A percentile compares a stretch with the other conserved stretches of the same genome.
phyloP scores from a whole-genome alignment of 768 basidiomycete genomes.

The Leccinum pellstonianum region DNA sequence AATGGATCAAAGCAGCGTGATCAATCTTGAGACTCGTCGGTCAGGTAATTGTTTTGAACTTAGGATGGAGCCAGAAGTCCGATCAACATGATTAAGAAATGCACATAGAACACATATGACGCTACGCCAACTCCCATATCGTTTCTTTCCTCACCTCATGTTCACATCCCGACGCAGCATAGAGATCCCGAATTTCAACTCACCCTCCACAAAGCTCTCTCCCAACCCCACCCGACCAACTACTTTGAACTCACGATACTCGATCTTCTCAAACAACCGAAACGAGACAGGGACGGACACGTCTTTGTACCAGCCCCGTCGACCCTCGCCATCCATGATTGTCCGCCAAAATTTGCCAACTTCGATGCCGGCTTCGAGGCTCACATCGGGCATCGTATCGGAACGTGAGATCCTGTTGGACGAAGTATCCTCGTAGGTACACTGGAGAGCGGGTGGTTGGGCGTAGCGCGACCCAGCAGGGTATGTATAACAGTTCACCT shows the following conservation, averaged over 20 bases:
- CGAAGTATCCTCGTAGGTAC: constrained; percentile 17
- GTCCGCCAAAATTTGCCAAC: constrained; percentile 24
- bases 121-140: neutral
- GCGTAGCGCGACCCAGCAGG: constrained; percentile 6
- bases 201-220: constrained; percentile 23
- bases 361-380: constrained; percentile 19
- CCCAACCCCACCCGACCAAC: constrained; percentile 38
- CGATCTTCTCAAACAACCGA: constrained; percentile 44
- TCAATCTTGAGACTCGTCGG: too few relatives aligned
- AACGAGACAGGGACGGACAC: constrained; percentile 50
- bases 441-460: constrained; percentile 9
- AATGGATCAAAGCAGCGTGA: too few relatives aligned
- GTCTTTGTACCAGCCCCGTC: constrained; percentile 35
- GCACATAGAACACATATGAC: neutral
- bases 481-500: constrained; percentile 23
- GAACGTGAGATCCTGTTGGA: neutral
- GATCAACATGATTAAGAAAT: neutral
- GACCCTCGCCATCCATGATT: constrained; percentile 13
- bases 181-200: constrained; percentile 41
- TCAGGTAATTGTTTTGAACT: too few relatives aligned
- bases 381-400: neutral
- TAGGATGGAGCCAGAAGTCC: too few relatives aligned
- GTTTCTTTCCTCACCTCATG: constrained; percentile 19
- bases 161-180: constrained; percentile 42
- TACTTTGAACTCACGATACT: constrained; percentile 44